These are phyloP conservation scores for Saccharomyces jurei DNA, from an alignment of 805 yeast species.

Conservation along the genomic window DNA sequence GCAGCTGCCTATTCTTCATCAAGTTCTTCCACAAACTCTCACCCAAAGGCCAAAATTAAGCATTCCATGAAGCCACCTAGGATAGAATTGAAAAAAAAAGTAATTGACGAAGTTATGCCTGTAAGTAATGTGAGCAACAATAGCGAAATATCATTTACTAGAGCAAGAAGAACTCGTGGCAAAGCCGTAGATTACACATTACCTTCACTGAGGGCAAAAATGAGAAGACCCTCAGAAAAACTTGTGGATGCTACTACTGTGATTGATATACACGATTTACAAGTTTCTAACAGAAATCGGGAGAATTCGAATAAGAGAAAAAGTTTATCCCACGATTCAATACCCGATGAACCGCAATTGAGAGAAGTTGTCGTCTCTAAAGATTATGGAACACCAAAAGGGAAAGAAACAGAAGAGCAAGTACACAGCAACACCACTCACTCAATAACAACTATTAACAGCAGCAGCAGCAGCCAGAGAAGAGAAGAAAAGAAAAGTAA, in stretches of 20 bases:
- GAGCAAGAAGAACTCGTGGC: conserved; percentile 44
- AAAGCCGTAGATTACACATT: conserved; percentile 57
- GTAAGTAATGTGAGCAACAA: conserved; percentile 8
- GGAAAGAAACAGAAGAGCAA: background rate
- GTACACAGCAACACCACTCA: background rate
- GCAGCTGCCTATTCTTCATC: background rate
- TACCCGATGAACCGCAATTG: conserved; percentile 1
- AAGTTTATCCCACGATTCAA: conserved; percentile 1
- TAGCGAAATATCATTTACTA: conserved; percentile 6
- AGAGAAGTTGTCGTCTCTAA: background rate
- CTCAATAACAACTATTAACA: background rate
- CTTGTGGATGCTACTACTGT: conserved; percentile 53
- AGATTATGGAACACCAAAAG: background rate
- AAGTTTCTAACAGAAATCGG: conserved; percentile 15
- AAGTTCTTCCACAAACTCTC: conserved; percentile 1
- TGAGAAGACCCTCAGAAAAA: conserved; percentile 57
- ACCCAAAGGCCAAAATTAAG: conserved; percentile 20
- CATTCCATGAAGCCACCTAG: conserved; percentile 29
- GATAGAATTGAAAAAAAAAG: conserved; percentile 20
- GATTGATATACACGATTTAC: conserved; percentile 28
- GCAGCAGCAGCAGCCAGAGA: background rate
- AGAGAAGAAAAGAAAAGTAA: background rate
- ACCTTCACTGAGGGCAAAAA: conserved; percentile 58
- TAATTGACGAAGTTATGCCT: conserved; percentile 36
- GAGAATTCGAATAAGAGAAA: background rate